Evolutionary conservation across 2,329 filamentous ascomycete species (phyloP).

Genomic region (Claviceps purpurea): DNA sequence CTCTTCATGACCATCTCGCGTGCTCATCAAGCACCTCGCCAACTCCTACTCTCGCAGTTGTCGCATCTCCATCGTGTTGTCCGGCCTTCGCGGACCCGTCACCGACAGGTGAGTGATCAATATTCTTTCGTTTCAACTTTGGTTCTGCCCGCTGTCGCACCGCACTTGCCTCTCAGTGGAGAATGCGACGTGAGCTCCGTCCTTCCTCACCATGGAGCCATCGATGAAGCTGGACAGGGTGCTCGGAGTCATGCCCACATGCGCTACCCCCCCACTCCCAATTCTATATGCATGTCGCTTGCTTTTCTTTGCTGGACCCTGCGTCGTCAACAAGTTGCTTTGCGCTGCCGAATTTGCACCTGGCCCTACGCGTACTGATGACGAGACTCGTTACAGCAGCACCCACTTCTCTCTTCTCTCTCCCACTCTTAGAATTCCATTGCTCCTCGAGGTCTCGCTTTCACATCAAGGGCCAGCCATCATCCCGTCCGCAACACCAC

Average conservation of each 20-base stretch:
- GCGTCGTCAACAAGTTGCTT: not conserved
- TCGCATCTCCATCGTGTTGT: not conserved
- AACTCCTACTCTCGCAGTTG: not conserved
- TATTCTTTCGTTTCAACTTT: not conserved
- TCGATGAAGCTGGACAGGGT: not conserved
- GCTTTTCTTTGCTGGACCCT: not conserved
- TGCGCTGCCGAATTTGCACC: not conserved
- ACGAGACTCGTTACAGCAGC: not conserved
- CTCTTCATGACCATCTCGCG: not conserved
- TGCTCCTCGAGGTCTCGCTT: not conserved
- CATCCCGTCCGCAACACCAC: not conserved
- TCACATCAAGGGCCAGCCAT: not conserved
- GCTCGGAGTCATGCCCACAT: not conserved
- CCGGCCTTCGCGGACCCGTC: not conserved
- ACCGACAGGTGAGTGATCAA: not conserved
- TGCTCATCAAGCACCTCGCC: not conserved
- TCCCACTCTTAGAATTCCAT: not conserved
- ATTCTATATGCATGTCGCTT: not conserved
- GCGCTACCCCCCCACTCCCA: too few species aligned
- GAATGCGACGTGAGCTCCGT: not conserved
- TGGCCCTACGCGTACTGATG: not conserved
- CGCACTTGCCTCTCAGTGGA: constrained; percentile 1
- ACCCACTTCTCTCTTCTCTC: not conserved
- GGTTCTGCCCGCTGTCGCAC: not conserved
- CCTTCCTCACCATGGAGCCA: not conserved